A percentile compares a stretch with the other conserved stretches of the same genome.
Evolutionary conservation across 148 eudicot genomes (phyloP).

Genomic region (Chenopodium berlandieri): DNA sequence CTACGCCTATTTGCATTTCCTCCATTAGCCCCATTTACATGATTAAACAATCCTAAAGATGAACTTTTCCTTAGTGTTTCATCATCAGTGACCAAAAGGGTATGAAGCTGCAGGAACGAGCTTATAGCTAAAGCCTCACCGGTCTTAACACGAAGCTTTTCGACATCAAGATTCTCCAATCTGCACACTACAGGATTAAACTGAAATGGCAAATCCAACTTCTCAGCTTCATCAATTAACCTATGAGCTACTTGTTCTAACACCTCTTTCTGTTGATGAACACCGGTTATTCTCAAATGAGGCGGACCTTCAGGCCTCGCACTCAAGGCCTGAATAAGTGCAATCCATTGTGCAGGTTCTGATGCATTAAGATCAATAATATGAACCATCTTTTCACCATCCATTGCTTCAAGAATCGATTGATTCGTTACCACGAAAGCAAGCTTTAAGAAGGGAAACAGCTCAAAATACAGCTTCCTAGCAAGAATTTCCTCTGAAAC

Average conservation of each 20-base stretch:
- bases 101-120: slow-evolving; percentile 74
- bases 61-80: slow-evolving; percentile 36
- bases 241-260: slow-evolving; percentile 75
- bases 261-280: slow-evolving; percentile 75
- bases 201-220: slow-evolving; percentile 89
- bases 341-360: slow-evolving; percentile 86
- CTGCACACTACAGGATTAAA: slow-evolving; percentile 72
- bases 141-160: slow-evolving; percentile 77
- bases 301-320: slow-evolving; percentile 93
- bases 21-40: slow-evolving; percentile 31
- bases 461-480: slow-evolving; percentile 66
- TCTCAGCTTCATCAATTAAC: slow-evolving; percentile 84
- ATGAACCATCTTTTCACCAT: slow-evolving; percentile 96
- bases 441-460: slow-evolving; percentile 75
- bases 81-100: slow-evolving; percentile 59
- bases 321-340: slow-evolving; percentile 76
- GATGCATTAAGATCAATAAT: slow-evolving; percentile 76
- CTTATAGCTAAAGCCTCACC: slow-evolving; percentile 94
- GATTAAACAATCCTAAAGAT: slow-evolving; percentile 26
- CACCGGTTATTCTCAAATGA: slow-evolving; percentile 89
- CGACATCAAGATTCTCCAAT: slow-evolving; percentile 70
- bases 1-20: slow-evolving; percentile 42
- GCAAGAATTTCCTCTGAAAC: slow-evolving; percentile 60
- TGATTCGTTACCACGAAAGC: slow-evolving; percentile 76
- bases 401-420: slow-evolving; percentile 88